A percentile compares a stretch with the other conserved stretches of the same genome.
phyloP scores from a whole-genome alignment of 768 basidiomycete species.

The Dacryopinax primogenitus region DNA sequence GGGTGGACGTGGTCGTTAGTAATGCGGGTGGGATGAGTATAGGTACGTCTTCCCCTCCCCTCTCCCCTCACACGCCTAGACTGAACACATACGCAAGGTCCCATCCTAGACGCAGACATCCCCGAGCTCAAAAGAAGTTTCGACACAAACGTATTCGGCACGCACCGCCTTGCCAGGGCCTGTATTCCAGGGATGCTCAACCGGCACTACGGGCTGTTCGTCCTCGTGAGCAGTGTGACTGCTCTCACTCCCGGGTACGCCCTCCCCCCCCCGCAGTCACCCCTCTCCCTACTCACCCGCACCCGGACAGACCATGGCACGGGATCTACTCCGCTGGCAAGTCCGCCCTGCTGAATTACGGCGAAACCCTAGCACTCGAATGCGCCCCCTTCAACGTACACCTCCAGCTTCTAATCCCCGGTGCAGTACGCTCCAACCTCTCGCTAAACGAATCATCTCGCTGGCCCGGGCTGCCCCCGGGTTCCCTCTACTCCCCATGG shows the following conservation, averaged over 20 bases:
- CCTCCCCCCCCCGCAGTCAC: not conserved
- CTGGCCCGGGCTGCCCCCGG: not conserved
- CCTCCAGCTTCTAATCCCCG: conserved; percentile 58
- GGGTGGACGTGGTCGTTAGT: conserved; percentile 62
- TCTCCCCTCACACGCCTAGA: not conserved
- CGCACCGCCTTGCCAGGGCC: conserved; percentile 45
- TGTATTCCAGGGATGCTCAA: conserved; percentile 63
- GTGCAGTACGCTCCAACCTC: conserved; percentile 53
- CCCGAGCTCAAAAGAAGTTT: conserved; percentile 42
- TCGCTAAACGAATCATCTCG: conserved; percentile 34
- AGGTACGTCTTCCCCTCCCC: conserved; percentile 11
- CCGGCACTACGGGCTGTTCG: conserved; percentile 46
- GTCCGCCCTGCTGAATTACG: conserved; percentile 45
- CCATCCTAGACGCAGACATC: conserved; percentile 41
- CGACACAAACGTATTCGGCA: conserved; percentile 50
- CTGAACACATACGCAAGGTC: conserved; percentile 23
- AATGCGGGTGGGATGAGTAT: conserved; percentile 45
- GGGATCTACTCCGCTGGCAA: conserved; percentile 46
- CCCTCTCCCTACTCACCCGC: not conserved
- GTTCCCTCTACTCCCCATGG: not conserved
- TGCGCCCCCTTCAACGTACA: conserved; percentile 55
- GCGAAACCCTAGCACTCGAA: conserved; percentile 60
- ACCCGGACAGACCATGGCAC: conserved; percentile 48
- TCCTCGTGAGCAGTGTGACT: conserved; percentile 61
- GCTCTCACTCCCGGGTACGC: conserved; percentile 35